These are phyloP conservation scores for Trichoderma oligosporum DNA, from an alignment of 2,329 filamentous ascomycete genomes.

Conservation along the genomic window DNA sequence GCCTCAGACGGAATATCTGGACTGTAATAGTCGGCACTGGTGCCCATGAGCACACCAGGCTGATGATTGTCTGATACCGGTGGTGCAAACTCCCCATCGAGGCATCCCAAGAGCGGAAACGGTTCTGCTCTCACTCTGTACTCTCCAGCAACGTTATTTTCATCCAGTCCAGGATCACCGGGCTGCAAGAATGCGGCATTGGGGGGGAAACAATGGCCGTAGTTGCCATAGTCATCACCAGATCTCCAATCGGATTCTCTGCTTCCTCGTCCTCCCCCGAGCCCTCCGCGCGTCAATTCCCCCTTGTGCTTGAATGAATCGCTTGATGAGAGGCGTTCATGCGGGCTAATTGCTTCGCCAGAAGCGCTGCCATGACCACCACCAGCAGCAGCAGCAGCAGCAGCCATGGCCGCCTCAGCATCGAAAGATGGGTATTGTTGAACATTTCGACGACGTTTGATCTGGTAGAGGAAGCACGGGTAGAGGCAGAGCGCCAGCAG, in stretches of 20 bases:
- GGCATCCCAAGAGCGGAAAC: constrained; percentile 16
- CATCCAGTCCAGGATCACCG: constrained; percentile 2
- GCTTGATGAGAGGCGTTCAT: constrained; percentile 36
- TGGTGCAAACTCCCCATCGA: constrained; percentile 20
- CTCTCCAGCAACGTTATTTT: background rate
- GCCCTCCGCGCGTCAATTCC: constrained; percentile 30
- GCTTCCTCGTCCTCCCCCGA: constrained; percentile 21
- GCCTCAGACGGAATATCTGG: constrained; percentile 40
- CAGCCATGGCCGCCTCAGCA: constrained; percentile 30
- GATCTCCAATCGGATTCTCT: constrained; percentile 29
- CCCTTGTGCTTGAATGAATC: constrained; percentile 35
- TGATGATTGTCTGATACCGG: constrained; percentile 24
- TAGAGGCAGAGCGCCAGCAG: constrained; percentile 39
- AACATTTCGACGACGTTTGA: constrained; percentile 29
- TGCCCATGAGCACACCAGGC: constrained; percentile 34
- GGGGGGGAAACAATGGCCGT: background rate
- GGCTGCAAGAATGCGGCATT: constrained; percentile 1
- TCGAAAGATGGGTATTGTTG: constrained; percentile 26
- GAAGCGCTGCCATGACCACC: constrained; percentile 19
- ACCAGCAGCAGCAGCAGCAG: constrained; percentile 20
- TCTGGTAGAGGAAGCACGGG: constrained; percentile 36
- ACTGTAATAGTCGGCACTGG: constrained; percentile 42
- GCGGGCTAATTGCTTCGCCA: constrained; percentile 22
- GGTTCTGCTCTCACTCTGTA: constrained; percentile 15
- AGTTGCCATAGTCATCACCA: background rate